Evolutionary conservation across 805 yeast genomes (phyloP).

Genomic region (Starmerella bombi): DNA sequence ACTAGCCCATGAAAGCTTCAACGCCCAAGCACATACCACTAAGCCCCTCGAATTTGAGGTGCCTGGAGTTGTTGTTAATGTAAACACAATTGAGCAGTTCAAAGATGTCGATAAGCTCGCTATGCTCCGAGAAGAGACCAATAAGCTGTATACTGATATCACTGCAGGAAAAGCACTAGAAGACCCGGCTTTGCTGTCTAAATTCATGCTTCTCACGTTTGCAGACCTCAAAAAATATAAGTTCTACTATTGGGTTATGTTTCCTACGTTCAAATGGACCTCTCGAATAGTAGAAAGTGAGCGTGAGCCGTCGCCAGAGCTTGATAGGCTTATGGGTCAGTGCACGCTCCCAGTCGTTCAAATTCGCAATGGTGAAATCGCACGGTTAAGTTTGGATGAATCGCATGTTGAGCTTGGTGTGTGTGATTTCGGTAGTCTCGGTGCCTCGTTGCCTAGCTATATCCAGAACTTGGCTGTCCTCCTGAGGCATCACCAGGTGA

Average conservation of each 20-base stretch:
- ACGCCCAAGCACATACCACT: conserved; percentile 26
- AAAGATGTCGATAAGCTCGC: conserved; percentile 50
- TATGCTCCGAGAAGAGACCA: conserved; percentile 37
- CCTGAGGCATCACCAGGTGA: conserved; percentile 30
- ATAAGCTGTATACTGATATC: conserved; percentile 21
- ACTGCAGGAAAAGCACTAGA: conserved; percentile 27
- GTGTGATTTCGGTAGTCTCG: conserved; percentile 22
- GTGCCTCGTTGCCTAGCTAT: conserved; percentile 35
- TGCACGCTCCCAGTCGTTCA: neutral
- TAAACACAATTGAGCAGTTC: conserved; percentile 80
- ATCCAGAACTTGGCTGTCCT: conserved; percentile 46
- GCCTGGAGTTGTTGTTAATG: conserved; percentile 41
- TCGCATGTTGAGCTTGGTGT: conserved; percentile 9
- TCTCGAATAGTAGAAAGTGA: neutral
- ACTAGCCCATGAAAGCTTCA: conserved; percentile 23
- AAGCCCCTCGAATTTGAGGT: conserved; percentile 10
- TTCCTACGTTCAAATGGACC: conserved; percentile 46
- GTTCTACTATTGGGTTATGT: conserved; percentile 81
- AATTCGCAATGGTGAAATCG: neutral
- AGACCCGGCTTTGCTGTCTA: conserved; percentile 32
- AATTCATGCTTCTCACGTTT: conserved; percentile 48
- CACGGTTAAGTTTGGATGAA: too few relatives aligned
- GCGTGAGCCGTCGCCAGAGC: neutral
- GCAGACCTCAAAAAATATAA: conserved; percentile 82
- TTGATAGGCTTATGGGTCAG: conserved; percentile 3